Evolutionary conservation across 352 stramenopile genomes (phyloP).

Genomic region (Phytophthora lateralis): DNA sequence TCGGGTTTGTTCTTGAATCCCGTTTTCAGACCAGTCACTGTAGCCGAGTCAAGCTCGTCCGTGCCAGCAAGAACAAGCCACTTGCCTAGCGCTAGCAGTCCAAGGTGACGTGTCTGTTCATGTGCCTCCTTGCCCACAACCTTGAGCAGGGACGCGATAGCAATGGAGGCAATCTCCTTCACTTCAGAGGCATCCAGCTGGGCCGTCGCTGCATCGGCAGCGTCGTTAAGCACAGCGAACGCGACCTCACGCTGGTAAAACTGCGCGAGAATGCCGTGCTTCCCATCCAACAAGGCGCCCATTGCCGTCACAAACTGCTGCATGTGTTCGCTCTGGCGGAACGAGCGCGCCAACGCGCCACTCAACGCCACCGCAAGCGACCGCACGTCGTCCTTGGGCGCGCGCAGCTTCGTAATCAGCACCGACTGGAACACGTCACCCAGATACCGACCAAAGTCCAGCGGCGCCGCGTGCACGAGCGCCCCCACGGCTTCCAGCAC

Average conservation of each 20-base stretch:
- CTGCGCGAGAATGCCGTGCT: constrained; percentile 86
- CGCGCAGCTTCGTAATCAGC: constrained; percentile 75
- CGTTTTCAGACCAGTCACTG: constrained; percentile 47
- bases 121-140: constrained; percentile 84
- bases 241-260: constrained; percentile 86
- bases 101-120: constrained; percentile 77
- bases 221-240: constrained; percentile 69
- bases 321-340: constrained; percentile 59
- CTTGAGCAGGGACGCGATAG: constrained; percentile 67
- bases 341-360: constrained; percentile 53
- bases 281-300: constrained; percentile 70
- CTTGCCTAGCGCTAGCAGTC: constrained; percentile 73
- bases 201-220: constrained; percentile 40
- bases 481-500: constrained; percentile 64
- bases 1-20: constrained; percentile 81
- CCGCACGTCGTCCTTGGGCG: constrained; percentile 84
- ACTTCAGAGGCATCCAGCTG: constrained; percentile 40
- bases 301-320: constrained; percentile 61
- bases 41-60: constrained; percentile 52
- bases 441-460: constrained; percentile 77
- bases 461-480: constrained; percentile 49
- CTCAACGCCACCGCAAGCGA: constrained; percentile 52
- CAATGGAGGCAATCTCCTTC: constrained; percentile 48
- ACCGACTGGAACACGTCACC: constrained; percentile 69
- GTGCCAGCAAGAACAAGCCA: constrained; percentile 64